Evolutionary conservation across 768 basidiomycete species (phyloP), one percentile per base, ranked within the genome.

Genomic region (Pholiota conissans): DNA sequence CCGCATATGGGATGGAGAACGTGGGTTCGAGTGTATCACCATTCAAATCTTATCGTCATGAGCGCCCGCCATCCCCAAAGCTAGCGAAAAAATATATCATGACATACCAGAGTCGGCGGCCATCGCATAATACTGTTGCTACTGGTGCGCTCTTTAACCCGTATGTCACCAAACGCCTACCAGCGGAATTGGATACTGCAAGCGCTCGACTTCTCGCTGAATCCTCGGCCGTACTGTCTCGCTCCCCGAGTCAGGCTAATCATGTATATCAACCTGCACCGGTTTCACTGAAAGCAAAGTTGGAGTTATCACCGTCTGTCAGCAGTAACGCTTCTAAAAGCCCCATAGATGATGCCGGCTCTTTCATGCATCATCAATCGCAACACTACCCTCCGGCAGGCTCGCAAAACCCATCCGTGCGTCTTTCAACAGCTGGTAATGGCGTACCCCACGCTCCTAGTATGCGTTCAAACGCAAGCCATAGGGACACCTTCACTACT

Each of bases 1-100:
- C 53, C n/a, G 53, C 42, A 5, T 37, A 54, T 30, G 53, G 53
- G 30, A 54, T 54, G 53, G 42, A 54, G n/a, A 54, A 54, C 13
- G 53, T 54, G 4, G 40, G 40, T 1, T 14, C 53, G 14, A 46
- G 39, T 10, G 22, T 11, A 7, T 46, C 53, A 29, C 42, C 53
- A 16, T 54, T 45, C 20, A 42, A 28, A 14, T 42, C 52, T 3
- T 54, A 54, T 20, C 40, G 53, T 20, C 24, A 46, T 9, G 53
- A 54, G 14, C 40, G 53, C 1, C 53, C 53, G 24, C 53, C 28
- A 20, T 54, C 53, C 3, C 53, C 53, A 7, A 26, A 27, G 5
- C 53, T 45, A 32, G 53, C 28, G 42, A 54, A 54, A 37, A 27
- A 18, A 18, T 42, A 22, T 13, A 45, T 5, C 13, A 46, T 37